Conservation (phyloP, 176 grass and related monocot genomes). For the Aegilops umbellulata region DNA sequence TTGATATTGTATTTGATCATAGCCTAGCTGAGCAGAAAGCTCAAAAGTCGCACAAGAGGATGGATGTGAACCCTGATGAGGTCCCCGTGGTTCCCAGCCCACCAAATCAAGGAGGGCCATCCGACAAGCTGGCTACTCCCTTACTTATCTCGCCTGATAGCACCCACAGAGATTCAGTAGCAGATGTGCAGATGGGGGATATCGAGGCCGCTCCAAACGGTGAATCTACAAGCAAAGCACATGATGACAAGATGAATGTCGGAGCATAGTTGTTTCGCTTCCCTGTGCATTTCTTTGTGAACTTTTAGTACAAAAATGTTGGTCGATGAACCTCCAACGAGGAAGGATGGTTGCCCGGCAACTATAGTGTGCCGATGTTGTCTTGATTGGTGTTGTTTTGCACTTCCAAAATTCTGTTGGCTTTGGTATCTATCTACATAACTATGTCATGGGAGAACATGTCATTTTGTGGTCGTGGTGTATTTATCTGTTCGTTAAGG, state of each 20-base stretch:
- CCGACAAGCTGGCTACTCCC: neutral
- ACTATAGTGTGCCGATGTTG: no score
- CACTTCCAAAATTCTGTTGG: no score
- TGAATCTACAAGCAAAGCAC: slow-evolving; percentile 20
- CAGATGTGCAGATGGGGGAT: slow-evolving; percentile 23
- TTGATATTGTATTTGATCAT: no score
- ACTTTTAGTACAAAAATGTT: neutral
- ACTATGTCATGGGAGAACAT: no score
- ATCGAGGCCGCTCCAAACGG: neutral
- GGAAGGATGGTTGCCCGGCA: no score
- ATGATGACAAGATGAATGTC: slow-evolving; percentile 22
- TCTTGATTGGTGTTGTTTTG: no score
- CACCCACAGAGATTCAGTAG: slow-evolving; percentile 23
- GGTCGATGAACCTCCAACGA: neutral
- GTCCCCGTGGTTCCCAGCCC: slow-evolving; percentile 21
- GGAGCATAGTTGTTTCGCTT: neutral
- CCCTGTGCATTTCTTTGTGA: neutral
- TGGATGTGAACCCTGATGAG: slow-evolving; percentile 63
- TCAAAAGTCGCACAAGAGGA: slow-evolving; percentile 53
- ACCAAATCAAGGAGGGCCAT: slow-evolving; percentile 13
- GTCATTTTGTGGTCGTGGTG: no score
- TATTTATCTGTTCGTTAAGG: no score
- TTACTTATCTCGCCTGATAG: neutral
- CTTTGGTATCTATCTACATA: no score
- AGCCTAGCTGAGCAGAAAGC: slow-evolving; percentile 37